Evolutionary conservation across 495 filamentous ascomycete genomes (phyloP).

Genomic region (Penicillium antarcticum): DNA sequence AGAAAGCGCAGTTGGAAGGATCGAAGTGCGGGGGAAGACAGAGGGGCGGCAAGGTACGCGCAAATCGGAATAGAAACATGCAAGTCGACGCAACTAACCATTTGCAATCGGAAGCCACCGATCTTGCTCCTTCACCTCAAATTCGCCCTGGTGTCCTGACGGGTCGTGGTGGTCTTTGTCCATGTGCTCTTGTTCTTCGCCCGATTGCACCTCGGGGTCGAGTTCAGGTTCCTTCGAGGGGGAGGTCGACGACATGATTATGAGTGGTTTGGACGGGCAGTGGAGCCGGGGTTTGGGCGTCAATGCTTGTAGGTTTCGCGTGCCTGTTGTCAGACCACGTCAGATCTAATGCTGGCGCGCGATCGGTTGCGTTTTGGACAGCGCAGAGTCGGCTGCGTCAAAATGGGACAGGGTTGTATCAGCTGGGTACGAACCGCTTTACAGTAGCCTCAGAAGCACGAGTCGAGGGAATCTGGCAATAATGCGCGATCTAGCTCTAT

Average conservation of each 20-base stretch:
- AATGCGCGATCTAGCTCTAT: conserved; percentile 32
- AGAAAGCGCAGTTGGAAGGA: not conserved
- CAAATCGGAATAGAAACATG: conserved; percentile 55
- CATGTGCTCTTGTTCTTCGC: conserved; percentile 78
- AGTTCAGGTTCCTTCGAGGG: conserved; percentile 79
- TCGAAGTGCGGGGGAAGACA: conserved; percentile 17
- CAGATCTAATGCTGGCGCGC: conserved; percentile 36
- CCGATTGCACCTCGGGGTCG: conserved; percentile 89
- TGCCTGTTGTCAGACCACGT: conserved; percentile 51
- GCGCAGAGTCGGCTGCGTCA: conserved; percentile 28
- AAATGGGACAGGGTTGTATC: conserved; percentile 20
- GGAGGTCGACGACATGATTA: conserved; percentile 94
- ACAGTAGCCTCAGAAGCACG: conserved; percentile 36
- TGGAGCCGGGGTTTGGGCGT: conserved; percentile 29
- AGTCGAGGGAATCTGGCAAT: conserved; percentile 34
- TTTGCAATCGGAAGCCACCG: conserved; percentile 99
- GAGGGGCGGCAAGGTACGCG: conserved; percentile 47
- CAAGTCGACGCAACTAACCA: conserved; percentile 75
- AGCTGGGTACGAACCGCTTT: conserved; percentile 47
- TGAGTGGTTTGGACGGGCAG: conserved; percentile 36
- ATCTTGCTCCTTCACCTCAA: conserved; percentile 99
- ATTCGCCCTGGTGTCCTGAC: conserved; percentile 67
- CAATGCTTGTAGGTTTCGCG: conserved; percentile 24
- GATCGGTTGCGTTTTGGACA: conserved; percentile 24
- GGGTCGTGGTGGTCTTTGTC: conserved; percentile 65